Percentiles rank a stretch among this genome's conserved stretches.
Evolutionary conservation across 208 protist genomes (phyloP).

Genomic region (Acanthamoeba triangularis): DNA sequence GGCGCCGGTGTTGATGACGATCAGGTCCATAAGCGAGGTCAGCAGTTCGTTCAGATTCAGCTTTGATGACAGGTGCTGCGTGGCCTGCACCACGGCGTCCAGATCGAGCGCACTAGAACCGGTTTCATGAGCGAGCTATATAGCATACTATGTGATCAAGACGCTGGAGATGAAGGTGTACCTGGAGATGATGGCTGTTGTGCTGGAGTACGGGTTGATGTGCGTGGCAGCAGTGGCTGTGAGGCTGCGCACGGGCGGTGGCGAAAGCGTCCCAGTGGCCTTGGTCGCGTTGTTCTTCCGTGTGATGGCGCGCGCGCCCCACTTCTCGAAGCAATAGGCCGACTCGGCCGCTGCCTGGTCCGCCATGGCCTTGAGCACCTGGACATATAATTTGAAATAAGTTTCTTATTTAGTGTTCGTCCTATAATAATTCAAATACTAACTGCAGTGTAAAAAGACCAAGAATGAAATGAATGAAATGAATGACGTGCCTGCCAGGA

Average conservation of each 20-base stretch:
- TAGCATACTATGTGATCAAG: neutral
- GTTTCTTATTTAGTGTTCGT: too few species aligned
- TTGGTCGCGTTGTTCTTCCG: neutral
- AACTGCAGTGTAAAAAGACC: too few species aligned
- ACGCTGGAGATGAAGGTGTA: neutral
- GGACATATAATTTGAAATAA: neutral
- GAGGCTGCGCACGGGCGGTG: neutral
- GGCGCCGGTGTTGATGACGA: conserved; percentile 54
- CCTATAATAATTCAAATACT: too few species aligned
- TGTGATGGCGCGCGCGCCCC: neutral
- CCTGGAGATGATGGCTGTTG: conserved; percentile 31
- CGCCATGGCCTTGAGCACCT: conserved; percentile 2
- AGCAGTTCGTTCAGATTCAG: conserved; percentile 58
- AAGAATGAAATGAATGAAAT: too few species aligned
- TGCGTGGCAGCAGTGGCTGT: neutral
- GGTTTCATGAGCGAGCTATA: neutral
- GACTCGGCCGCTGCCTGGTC: conserved; percentile 29
- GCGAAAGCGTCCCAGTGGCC: neutral
- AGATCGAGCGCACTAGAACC: conserved; percentile 18
- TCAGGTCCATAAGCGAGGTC: conserved; percentile 47
- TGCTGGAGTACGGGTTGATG: neutral
- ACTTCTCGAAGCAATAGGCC: conserved; percentile 40
- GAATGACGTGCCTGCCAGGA: neutral
- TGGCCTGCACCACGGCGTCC: conserved; percentile 53
- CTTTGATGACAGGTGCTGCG: conserved; percentile 37